Conservation (phyloP, 1,139 yeast species). For the Saccharomyces hybrid region DNA sequence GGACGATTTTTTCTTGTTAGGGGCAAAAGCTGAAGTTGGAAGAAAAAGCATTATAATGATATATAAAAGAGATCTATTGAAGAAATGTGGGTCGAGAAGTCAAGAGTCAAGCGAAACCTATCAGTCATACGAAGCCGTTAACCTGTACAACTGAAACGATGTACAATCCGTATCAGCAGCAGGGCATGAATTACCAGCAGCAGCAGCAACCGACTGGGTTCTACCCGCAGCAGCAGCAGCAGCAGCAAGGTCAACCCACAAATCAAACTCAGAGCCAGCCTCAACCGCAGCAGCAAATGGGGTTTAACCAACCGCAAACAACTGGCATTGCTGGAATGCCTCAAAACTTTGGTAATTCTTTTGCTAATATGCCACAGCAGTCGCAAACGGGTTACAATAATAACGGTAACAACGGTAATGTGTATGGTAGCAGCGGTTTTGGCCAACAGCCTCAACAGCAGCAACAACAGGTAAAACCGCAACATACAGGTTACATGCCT, state of each 20-base stretch:
- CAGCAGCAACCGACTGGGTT: neutral
- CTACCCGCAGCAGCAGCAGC: neutral
- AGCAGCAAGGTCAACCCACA: neutral
- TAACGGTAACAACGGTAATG: neutral
- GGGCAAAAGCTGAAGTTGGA: neutral
- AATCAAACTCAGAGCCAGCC: neutral
- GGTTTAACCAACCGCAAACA: neutral
- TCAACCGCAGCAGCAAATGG: constrained; percentile 1
- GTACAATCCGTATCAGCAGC: constrained; percentile 2
- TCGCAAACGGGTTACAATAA: neutral
- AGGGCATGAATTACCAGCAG: neutral
- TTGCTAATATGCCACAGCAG: neutral
- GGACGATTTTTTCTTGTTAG: neutral
- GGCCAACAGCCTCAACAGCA: neutral
- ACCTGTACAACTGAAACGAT: neutral
- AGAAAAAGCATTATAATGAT: neutral
- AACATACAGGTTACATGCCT: neutral
- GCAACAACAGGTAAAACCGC: neutral
- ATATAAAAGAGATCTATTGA: neutral
- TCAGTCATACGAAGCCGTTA: neutral
- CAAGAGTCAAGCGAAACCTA: neutral
- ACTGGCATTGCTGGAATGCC: neutral
- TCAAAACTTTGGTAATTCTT: neutral
- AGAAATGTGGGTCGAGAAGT: neutral
- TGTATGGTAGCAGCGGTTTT: neutral